These are phyloP conservation scores for Solanum chmielewskii DNA, from an alignment of 257 asterid species.

Conservation along the genomic window DNA sequence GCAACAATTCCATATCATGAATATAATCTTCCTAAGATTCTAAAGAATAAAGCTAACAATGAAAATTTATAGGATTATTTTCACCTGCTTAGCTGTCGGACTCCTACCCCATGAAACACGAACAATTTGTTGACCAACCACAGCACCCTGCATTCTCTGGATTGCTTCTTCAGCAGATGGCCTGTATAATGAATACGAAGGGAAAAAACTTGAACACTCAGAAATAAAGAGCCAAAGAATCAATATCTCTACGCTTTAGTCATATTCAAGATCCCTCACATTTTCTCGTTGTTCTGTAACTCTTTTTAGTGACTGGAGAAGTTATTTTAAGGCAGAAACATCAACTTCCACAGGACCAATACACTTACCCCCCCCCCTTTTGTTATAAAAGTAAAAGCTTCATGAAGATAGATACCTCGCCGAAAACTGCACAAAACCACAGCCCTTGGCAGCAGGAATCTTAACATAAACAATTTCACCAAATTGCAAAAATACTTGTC, in stretches of 20 bases:
- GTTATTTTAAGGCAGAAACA: not conserved
- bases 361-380: not conserved
- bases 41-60: not conserved
- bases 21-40: not conserved
- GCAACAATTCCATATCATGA: not conserved
- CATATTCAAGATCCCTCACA: not conserved
- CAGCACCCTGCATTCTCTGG: conserved; percentile 85
- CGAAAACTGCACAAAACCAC: conserved; percentile 89
- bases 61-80: not conserved
- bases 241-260: not conserved
- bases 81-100: conserved; percentile 74
- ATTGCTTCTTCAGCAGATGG: conserved; percentile 89
- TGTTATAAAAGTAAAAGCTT: not conserved
- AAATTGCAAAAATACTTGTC: conserved; percentile 64
- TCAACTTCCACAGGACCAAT: not conserved
- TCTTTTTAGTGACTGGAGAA: not conserved
- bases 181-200: conserved; percentile 21
- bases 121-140: conserved; percentile 84
- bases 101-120: conserved; percentile 95
- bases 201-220: not conserved
- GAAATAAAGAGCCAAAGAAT: not conserved
- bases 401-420: conserved; percentile 35
- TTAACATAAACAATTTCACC: conserved; percentile 83
- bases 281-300: not conserved
- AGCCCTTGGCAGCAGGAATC: conserved; percentile 79